Percentiles rank a stretch among this genome's conserved stretches.
Conservation (phyloP, 2,329 filamentous ascomycete species). For the Aureobasidium sp. region DNA sequence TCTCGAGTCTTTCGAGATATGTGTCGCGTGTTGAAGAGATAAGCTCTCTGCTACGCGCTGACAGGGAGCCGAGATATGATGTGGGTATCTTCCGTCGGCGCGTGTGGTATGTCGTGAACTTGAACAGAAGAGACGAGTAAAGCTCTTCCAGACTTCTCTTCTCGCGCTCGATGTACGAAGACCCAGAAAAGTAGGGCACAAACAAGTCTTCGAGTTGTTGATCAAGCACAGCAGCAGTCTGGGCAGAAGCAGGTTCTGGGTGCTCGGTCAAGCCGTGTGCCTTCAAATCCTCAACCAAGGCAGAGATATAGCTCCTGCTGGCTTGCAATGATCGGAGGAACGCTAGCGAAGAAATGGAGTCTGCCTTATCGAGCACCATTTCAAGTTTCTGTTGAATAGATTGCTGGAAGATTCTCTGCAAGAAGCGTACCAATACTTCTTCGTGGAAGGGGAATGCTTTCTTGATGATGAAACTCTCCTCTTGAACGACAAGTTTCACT, state of each 20-base stretch:
- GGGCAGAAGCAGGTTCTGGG: constrained; percentile 80
- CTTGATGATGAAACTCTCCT: constrained; percentile 95
- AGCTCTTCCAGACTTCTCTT: constrained; percentile 67
- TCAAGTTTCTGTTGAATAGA: constrained; percentile 94
- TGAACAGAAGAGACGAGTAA: constrained; percentile 89
- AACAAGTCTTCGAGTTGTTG: constrained; percentile 60
- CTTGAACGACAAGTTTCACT: constrained; percentile 90
- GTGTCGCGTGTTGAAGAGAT: constrained; percentile 82
- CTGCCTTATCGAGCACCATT: constrained; percentile 91
- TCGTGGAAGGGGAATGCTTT: constrained; percentile 94
- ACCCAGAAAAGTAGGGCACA: constrained; percentile 58
- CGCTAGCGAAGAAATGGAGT: constrained; percentile 81
- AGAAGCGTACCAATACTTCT: constrained; percentile 83
- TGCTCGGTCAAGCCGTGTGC: constrained; percentile 91
- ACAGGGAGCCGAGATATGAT: constrained; percentile 85
- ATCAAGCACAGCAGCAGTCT: constrained; percentile 67
- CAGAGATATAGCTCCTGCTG: constrained; percentile 79
- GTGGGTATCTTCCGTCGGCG: constrained; percentile 79
- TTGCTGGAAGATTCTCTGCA: constrained; percentile 95
- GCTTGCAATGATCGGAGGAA: constrained; percentile 88
- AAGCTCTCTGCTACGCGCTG: constrained; percentile 82
- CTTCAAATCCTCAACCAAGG: constrained; percentile 87
- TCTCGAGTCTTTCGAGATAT: constrained; percentile 82
- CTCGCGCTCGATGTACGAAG: constrained; percentile 59
- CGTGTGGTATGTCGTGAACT: constrained; percentile 92